Evolutionary conservation across 176 grass and related monocot genomes (phyloP).

Genomic region (Cenchrus purpureus): DNA sequence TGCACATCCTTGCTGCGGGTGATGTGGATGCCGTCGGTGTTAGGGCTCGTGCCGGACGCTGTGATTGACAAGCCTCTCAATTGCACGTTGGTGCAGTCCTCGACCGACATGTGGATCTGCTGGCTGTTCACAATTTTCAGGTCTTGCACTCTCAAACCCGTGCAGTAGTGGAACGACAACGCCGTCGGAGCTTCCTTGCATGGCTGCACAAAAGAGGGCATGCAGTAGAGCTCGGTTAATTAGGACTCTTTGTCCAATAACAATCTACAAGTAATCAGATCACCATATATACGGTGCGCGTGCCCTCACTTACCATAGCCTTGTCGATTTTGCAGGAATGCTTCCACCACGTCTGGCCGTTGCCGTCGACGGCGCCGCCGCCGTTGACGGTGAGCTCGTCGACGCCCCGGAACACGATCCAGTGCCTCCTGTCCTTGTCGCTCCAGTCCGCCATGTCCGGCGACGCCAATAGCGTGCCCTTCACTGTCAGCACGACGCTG

Average conservation of each 20-base stretch:
- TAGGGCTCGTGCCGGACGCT: conserved; percentile 26
- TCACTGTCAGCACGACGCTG: conserved; percentile 39
- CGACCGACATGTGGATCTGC: conserved; percentile 48
- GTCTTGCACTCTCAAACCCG: background rate
- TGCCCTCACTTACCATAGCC: conserved; percentile 38
- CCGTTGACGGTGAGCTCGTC: conserved; percentile 49
- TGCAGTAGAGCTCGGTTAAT: background rate
- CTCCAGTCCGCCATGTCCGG: conserved; percentile 47
- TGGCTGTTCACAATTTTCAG: conserved; percentile 46
- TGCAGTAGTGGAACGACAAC: conserved; percentile 39
- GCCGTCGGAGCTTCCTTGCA: conserved; percentile 71
- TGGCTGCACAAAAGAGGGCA: conserved; percentile 36
- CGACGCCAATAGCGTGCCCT: conserved; percentile 67
- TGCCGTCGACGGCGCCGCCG: conserved; percentile 69
- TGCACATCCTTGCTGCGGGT: conserved; percentile 29
- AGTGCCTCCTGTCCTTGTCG: conserved; percentile 37
- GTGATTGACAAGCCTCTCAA: conserved; percentile 26
- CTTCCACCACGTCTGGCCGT: conserved; percentile 77
- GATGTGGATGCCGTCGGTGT: conserved; percentile 61
- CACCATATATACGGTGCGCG: background rate
- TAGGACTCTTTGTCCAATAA: background rate
- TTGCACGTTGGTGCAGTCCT: conserved; percentile 34
- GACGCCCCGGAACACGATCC: conserved; percentile 59
- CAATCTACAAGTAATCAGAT: background rate
- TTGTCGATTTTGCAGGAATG: conserved; percentile 75